Base-by-base conservation (phyloP, 192 early-diverging fungal species). In the Backusella westeae region DNA sequence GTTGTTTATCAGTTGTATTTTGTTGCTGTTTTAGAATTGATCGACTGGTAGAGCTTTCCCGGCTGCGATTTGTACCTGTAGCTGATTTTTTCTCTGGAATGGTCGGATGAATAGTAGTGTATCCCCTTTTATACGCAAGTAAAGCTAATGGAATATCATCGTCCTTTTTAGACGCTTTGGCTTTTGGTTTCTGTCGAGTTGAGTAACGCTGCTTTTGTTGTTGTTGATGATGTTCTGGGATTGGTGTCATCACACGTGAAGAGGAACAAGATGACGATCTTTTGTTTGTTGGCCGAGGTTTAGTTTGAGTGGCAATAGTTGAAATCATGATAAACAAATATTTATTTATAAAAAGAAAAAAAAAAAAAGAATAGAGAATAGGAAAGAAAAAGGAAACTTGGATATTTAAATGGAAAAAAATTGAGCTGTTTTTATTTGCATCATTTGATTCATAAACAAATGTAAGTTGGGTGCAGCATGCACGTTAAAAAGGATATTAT, bases 111-210 rank as follows among this genome's bases (percentile, higher is more conserved):
- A 75, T 67, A 8, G 74, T 38, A 29, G 65, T 67, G 34, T 75
- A 75, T 17, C 74, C 74, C 29, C 67, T 75, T 49, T 75, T 67
- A 44, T 75, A 75, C 2, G 74, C 74, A 23, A 75, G 67, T 8
- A 75, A 32, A 34, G 74, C 74, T 8, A 75, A 65, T 17, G 74
- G 74, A 17, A 75, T 67, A 49, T 75, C 65, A 21, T 75, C 74
- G 6, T 75, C 74, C 35, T 23, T 63, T 63, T 63, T 63, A 63
- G 56, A 23, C 9, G 56, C 23, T 29, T 63, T 63, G 56, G 4
- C 4, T 63, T 63, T 63, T 23, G 56, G 56, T 63, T 63, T 63
- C 23, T 63, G 56, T 63, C 12, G 56, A 49, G 15, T 3, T 7
- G 56, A 29, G 23, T 63, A 29, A 10, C 10, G 23, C 53, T 59